Evolutionary conservation across 2,329 filamentous ascomycete genomes (phyloP).

Genomic region (Ceratocystis diversiconidia): DNA sequence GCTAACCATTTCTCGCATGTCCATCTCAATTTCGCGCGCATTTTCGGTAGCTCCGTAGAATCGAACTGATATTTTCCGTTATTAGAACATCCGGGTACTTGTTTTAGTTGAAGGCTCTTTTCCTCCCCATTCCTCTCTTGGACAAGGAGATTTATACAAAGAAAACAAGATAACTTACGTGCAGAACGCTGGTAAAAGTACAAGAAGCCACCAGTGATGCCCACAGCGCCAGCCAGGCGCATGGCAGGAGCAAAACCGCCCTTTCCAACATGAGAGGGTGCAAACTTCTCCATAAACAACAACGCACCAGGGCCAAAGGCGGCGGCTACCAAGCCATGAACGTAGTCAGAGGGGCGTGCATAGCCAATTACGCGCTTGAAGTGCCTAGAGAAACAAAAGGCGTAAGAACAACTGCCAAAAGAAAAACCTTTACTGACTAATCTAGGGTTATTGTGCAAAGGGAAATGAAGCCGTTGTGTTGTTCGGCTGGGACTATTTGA

Average conservation of each 20-base stretch:
- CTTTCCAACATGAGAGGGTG: constrained; percentile 71
- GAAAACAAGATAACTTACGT: constrained; percentile 40
- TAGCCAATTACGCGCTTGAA: constrained; percentile 82
- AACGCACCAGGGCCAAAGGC: constrained; percentile 62
- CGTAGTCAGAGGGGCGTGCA: constrained; percentile 73
- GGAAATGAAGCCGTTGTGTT: background rate
- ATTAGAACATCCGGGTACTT: background rate
- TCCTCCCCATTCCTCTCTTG: background rate
- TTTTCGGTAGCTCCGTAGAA: constrained; percentile 97
- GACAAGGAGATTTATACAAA: background rate
- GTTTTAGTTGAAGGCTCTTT: background rate
- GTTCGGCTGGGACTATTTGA: background rate
- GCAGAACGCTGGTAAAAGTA: constrained; percentile 73
- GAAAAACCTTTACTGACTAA: too few species aligned
- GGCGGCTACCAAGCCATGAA: constrained; percentile 51
- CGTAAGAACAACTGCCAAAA: too few species aligned
- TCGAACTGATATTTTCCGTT: constrained; percentile 44
- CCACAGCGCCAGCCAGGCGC: constrained; percentile 62
- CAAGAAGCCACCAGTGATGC: constrained; percentile 64
- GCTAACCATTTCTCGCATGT: constrained; percentile 95
- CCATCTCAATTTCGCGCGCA: constrained; percentile 77
- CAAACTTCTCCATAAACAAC: constrained; percentile 65
- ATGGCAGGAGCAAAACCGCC: constrained; percentile 71
- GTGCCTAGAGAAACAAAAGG: constrained; percentile 44
- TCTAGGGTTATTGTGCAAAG: too few species aligned